Percentiles rank a stretch among this genome's conserved stretches.
These are phyloP conservation scores for Euclidium syriacum DNA, from an alignment of 345 rosid genomes.

Conservation along the genomic window DNA sequence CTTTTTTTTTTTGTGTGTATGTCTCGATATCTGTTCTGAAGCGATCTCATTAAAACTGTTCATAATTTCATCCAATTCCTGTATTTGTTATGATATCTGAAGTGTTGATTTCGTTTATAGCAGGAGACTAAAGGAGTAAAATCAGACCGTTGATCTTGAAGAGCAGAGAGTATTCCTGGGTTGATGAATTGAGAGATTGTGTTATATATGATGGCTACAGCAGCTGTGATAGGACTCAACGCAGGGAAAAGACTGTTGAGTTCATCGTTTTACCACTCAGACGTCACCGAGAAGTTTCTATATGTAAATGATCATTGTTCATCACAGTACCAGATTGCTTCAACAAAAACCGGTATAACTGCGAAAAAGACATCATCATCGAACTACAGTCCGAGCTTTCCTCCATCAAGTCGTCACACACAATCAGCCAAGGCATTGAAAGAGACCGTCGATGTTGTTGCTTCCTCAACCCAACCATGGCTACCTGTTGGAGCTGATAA, in stretches of 20 bases:
- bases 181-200: constrained; percentile 28
- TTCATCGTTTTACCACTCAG: constrained; percentile 60
- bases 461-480: constrained; percentile 43
- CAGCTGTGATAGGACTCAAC: constrained; percentile 78
- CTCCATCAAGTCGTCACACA: constrained; percentile 35
- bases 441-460: constrained; percentile 43
- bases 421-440: constrained; percentile 60
- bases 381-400: constrained; percentile 43
- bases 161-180: constrained; percentile 5
- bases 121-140: background rate
- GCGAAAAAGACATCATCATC: constrained; percentile 50
- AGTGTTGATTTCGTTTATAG: background rate
- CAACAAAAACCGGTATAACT: constrained; percentile 37
- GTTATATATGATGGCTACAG: constrained; percentile 64
- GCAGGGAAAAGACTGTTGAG: constrained; percentile 72
- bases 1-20: background rate
- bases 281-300: constrained; percentile 45
- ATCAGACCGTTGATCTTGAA: constrained; percentile 8
- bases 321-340: constrained; percentile 36
- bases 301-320: constrained; percentile 42
- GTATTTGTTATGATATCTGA: constrained; percentile 10
- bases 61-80: background rate
- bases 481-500: constrained; percentile 31
- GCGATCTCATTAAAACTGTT: background rate
- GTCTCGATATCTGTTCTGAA: background rate